Evolutionary conservation across 805 yeast species (phyloP).

Genomic region (Hanseniaspora valbyensis): DNA sequence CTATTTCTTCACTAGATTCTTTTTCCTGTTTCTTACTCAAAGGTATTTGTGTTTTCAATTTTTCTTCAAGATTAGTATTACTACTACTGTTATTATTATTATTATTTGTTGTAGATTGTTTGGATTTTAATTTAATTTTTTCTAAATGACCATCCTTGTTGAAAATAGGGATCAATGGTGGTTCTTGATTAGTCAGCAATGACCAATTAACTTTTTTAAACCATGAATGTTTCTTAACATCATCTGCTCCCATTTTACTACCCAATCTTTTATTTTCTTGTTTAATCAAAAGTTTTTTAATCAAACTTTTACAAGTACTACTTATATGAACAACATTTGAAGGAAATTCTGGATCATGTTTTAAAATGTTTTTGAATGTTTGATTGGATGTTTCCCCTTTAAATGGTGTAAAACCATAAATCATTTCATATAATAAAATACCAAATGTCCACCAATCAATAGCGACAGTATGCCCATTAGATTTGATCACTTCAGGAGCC

Average conservation of each 20-base stretch:
- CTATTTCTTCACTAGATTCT: slow-evolving; percentile 22
- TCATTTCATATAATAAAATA: slow-evolving; percentile 83
- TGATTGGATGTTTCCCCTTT: slow-evolving; percentile 82
- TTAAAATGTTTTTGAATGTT: slow-evolving; percentile 79
- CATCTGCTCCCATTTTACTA: slow-evolving; percentile 88
- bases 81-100: slow-evolving; percentile 18
- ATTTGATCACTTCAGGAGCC: slow-evolving; percentile 96
- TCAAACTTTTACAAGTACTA: slow-evolving; percentile 64
- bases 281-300: slow-evolving; percentile 71
- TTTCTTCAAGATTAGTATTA: slow-evolving; percentile 20
- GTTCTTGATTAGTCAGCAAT: slow-evolving; percentile 75
- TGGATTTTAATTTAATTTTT: slow-evolving; percentile 20
- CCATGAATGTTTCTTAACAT: slow-evolving; percentile 79
- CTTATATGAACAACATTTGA: slow-evolving; percentile 52
- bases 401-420: slow-evolving; percentile 92
- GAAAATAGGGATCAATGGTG: slow-evolving; percentile 89
- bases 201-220: slow-evolving; percentile 96
- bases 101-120: not conserved
- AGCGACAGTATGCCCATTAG: slow-evolving; percentile 94
- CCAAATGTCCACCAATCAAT: slow-evolving; percentile 99
- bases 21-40: slow-evolving; percentile 21
- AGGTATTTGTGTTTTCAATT: slow-evolving; percentile 20
- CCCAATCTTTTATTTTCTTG: slow-evolving; percentile 86
- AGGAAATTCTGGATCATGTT: slow-evolving; percentile 70
- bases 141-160: slow-evolving; percentile 43